Conservation (phyloP, 768 basidiomycete genomes). For the Lyophyllum decastes region DNA sequence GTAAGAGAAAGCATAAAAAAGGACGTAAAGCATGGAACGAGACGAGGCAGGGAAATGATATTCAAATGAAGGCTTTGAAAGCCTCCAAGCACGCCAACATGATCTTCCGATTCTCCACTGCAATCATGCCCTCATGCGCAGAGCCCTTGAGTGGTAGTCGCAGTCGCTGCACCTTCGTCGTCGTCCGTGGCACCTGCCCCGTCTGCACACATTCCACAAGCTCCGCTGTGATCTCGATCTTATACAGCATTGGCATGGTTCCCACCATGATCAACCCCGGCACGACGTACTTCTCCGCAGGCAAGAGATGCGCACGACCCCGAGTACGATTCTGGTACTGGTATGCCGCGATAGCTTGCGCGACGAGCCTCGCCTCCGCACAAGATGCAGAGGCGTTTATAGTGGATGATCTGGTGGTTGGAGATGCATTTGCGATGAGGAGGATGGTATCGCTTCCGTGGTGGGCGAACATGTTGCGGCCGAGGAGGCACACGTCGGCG, state of each 20-base stretch:
- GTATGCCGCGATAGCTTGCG: slow-evolving; percentile 21
- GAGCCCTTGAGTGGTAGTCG: neutral
- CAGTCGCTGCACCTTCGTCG: slow-evolving; percentile 12
- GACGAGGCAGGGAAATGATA: too few relatives aligned
- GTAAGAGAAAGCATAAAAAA: too few relatives aligned
- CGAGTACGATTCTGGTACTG: slow-evolving; percentile 18
- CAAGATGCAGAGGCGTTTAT: neutral
- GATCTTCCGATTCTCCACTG: slow-evolving; percentile 12
- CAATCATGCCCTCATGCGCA: slow-evolving; percentile 11
- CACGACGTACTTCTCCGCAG: slow-evolving; percentile 11
- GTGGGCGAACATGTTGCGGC: neutral
- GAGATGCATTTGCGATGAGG: slow-evolving; percentile 15
- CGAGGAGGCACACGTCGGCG: slow-evolving; percentile 18
- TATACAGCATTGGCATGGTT: slow-evolving; percentile 18
- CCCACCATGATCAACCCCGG: slow-evolving; percentile 18
- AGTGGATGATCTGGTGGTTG: neutral
- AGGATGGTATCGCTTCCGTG: slow-evolving; percentile 13
- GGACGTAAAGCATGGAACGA: too few relatives aligned
- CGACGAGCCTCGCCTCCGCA: slow-evolving; percentile 17
- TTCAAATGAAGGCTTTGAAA: slow-evolving; percentile 18
- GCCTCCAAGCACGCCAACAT: slow-evolving; percentile 17
- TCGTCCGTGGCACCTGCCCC: slow-evolving; percentile 11
- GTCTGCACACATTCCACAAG: slow-evolving; percentile 22
- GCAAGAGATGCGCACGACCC: slow-evolving; percentile 15
- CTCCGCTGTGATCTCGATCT: slow-evolving; percentile 14